Percentiles rank a stretch among this genome's conserved stretches.
Evolutionary conservation across 2,329 filamentous ascomycete species (phyloP).

Genomic region (Gnomoniopsis sp.): DNA sequence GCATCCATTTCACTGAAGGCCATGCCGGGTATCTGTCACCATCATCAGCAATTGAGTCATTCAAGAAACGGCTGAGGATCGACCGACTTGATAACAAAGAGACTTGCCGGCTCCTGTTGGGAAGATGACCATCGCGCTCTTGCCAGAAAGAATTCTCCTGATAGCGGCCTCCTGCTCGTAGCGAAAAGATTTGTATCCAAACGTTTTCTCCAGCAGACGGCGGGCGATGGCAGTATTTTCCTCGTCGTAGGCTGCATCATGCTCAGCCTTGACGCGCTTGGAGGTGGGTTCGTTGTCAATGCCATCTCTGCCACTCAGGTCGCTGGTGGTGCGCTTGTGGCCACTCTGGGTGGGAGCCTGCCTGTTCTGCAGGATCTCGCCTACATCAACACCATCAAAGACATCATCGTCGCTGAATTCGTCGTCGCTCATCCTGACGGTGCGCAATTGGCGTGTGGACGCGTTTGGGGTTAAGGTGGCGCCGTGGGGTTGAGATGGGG

Average conservation of each 20-base stretch:
- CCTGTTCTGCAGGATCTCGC: constrained; percentile 9
- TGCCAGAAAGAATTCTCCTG: constrained; percentile 31
- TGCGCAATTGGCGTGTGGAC: neutral
- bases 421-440: constrained; percentile 14
- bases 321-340: neutral
- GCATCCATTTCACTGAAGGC: constrained; percentile 43
- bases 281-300: neutral
- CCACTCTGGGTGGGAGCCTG: constrained; percentile 7
- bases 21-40: constrained; percentile 40
- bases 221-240: constrained; percentile 18
- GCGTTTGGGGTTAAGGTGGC: neutral
- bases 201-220: constrained; percentile 33
- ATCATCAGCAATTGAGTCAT: neutral
- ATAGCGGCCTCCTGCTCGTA: constrained; percentile 44
- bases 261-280: neutral
- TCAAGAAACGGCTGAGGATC: too few species aligned
- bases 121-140: constrained; percentile 42
- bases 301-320: neutral
- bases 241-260: neutral
- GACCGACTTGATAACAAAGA: constrained; percentile 43
- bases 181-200: constrained; percentile 37
- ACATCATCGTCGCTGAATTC: constrained; percentile 33
- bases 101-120: constrained; percentile 49
- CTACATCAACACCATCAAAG: constrained; percentile 25
- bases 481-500: neutral